phyloP scores from a whole-genome alignment of 495 filamentous ascomycete genomes.

The Massariosphaeria phaeospora region DNA sequence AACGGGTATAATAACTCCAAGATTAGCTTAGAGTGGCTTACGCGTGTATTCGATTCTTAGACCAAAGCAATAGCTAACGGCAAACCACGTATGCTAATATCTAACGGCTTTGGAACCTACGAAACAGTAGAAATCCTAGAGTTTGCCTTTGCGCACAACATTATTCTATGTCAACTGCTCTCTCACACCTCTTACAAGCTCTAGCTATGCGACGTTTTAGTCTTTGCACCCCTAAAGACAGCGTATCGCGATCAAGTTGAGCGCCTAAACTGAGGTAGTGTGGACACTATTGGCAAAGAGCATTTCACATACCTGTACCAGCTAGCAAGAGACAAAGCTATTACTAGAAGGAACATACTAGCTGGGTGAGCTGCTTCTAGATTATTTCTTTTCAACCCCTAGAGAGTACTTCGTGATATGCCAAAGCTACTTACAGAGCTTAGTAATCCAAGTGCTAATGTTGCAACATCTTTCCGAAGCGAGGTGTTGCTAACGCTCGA shows the following conservation, averaged over 20 bases:
- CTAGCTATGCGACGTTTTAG: not conserved
- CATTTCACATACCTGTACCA: conserved; percentile 6
- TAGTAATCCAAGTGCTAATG: not conserved
- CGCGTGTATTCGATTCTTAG: conserved; percentile 2
- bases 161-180: conserved; percentile 3
- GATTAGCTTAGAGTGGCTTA: not conserved
- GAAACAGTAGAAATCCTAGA: conserved; percentile 7
- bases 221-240: conserved; percentile 4
- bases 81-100: conserved; percentile 6
- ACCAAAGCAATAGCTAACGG: conserved; percentile 2
- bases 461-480: not conserved
- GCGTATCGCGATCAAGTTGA: conserved; percentile 6
- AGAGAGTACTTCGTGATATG: conserved; percentile 4
- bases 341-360: not conserved
- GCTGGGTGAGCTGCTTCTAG: not conserved
- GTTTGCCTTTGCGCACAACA: conserved; percentile 1
- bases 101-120: conserved; percentile 2
- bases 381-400: conserved; percentile 1
- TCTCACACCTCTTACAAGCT: conserved; percentile 6
- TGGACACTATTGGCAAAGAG: conserved; percentile 3
- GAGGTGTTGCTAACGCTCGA: no score
- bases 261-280: conserved; percentile 1
- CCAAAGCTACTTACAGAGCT: not conserved
- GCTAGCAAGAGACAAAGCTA: not conserved
- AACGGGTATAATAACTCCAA: not conserved